Evolutionary conservation across 2,329 filamentous ascomycete species (phyloP).

Genomic region (Beauveria brongniartii): DNA sequence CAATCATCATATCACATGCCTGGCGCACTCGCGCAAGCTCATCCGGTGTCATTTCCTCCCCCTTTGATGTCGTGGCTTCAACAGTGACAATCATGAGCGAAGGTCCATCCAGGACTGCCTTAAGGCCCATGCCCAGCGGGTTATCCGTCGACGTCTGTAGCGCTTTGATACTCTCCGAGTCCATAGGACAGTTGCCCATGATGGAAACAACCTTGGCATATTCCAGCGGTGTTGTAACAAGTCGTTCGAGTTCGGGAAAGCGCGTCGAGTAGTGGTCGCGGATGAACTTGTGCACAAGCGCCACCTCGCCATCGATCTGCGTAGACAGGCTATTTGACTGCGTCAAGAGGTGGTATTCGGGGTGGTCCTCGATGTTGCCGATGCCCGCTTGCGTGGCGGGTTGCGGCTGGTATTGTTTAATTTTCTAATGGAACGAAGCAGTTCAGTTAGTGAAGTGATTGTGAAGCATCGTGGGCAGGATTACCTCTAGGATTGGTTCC

Average conservation of each 20-base stretch:
- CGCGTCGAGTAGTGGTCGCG: constrained; percentile 90
- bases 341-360: constrained; percentile 81
- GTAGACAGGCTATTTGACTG: constrained; percentile 86
- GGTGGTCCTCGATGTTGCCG: constrained; percentile 84
- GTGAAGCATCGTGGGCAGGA: constrained; percentile 53
- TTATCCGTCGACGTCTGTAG: constrained; percentile 74
- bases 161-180: constrained; percentile 69
- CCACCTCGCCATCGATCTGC: constrained; percentile 86
- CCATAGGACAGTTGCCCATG: constrained; percentile 83
- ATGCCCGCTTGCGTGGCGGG: constrained; percentile 58
- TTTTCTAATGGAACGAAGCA: constrained; percentile 52
- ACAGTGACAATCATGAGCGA: constrained; percentile 93
- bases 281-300: constrained; percentile 90
- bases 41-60: constrained; percentile 63
- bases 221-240: constrained; percentile 86
- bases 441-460: constrained; percentile 33
- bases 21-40: constrained; percentile 67
- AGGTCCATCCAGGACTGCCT: constrained; percentile 76
- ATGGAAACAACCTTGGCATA: constrained; percentile 95
- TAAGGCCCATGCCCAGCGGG: constrained; percentile 64
- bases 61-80: constrained; percentile 84
- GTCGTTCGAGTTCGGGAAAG: constrained; percentile 84
- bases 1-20: constrained; percentile 83
- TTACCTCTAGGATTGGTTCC: constrained; percentile 74
- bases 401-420: constrained; percentile 65